Percentiles rank a stretch among this genome's conserved stretches.
These are phyloP conservation scores for Dothiorella sarmentorum DNA, from an alignment of 2,329 filamentous ascomycete species.

Conservation along the genomic window DNA sequence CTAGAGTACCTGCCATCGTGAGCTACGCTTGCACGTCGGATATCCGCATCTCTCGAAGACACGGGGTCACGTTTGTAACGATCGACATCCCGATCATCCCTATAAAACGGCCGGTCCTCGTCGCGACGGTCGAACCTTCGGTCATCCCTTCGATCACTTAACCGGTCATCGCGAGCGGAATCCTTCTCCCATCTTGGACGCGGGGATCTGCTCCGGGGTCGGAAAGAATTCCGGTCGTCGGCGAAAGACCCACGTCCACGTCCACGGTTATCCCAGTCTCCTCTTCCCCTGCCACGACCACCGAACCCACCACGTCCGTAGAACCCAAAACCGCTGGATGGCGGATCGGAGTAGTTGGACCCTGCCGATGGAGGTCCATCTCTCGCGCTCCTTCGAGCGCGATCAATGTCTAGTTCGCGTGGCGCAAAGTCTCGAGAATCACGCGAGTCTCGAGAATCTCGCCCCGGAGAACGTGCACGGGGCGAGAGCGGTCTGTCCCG, in stretches of 20 bases:
- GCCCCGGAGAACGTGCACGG: constrained; percentile 61
- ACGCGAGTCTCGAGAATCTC: constrained; percentile 58
- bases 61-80: constrained; percentile 35
- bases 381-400: constrained; percentile 65
- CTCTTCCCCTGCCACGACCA: constrained; percentile 41
- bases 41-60: constrained; percentile 18
- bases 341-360: constrained; percentile 66
- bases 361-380: constrained; percentile 71
- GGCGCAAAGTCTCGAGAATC: constrained; percentile 59
- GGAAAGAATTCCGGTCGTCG: constrained; percentile 55
- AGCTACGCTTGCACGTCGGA: constrained; percentile 19
- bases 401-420: constrained; percentile 63
- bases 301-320: constrained; percentile 51
- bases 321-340: constrained; percentile 45
- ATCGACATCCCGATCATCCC: constrained; percentile 39
- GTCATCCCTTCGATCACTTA: constrained; percentile 39
- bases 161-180: constrained; percentile 35
- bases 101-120: constrained; percentile 37
- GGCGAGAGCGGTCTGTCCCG: constrained; percentile 60
- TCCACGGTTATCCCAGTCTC: constrained; percentile 51
- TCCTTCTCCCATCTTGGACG: constrained; percentile 57
- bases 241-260: constrained; percentile 46
- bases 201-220: constrained; percentile 62
- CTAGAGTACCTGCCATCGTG: constrained; percentile 8
- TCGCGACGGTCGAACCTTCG: constrained; percentile 45